Conservation (phyloP, 129 eudicot genomes). For the Mikania micrantha region DNA sequence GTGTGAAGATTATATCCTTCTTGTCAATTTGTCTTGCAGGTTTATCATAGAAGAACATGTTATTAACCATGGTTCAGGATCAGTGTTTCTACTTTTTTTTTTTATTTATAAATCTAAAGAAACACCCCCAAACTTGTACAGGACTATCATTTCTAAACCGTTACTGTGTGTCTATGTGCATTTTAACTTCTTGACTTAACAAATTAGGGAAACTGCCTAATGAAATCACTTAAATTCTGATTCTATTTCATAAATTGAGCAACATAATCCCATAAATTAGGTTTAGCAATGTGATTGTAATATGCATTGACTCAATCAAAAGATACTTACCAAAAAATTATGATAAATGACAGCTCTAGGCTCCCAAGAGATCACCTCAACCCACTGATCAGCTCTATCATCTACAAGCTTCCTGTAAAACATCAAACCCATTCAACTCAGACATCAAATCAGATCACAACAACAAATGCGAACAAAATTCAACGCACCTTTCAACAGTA, state of each 20-base stretch:
- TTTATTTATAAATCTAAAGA: not conserved
- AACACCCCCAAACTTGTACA: not conserved
- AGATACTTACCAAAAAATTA: conserved; percentile 58
- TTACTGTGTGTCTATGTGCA: not conserved
- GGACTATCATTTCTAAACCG: not conserved
- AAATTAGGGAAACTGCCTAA: too few species aligned
- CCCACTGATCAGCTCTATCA: conserved; percentile 71
- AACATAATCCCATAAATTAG: not conserved
- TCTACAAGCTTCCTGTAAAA: conserved; percentile 22
- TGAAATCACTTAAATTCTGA: not conserved
- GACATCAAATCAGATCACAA: conserved; percentile 9
- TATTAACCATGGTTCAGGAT: not conserved
- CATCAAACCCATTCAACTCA: not conserved
- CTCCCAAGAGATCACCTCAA: conserved; percentile 87
- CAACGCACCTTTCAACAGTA: conserved; percentile 33
- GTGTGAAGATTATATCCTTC: not conserved
- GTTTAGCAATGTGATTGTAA: not conserved
- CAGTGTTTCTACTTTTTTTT: not conserved
- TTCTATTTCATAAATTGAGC: not conserved
- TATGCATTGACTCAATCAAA: not conserved
- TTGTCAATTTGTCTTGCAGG: not conserved
- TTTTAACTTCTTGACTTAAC: not conserved
- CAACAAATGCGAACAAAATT: conserved; percentile 15
- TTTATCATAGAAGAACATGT: not conserved
- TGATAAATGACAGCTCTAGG: conserved; percentile 83